Base-by-base conservation (phyloP, 352 stramenopile genomes). In the Pythium aquatile region DNA sequence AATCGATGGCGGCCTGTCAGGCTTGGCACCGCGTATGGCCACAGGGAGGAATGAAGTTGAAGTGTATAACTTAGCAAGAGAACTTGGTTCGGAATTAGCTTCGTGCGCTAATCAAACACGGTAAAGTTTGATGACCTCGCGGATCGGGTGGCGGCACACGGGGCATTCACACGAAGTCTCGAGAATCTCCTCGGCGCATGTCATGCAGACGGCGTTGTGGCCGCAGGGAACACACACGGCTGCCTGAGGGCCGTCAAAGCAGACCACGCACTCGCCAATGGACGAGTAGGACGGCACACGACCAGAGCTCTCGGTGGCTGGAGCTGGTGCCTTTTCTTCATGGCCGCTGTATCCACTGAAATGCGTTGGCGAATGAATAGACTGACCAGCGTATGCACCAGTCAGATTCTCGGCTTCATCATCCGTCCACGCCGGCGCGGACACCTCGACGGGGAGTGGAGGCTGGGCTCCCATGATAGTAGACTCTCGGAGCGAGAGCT, bases 161-260 rank as follows among this genome's bases (percentile, higher is more conserved):
- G 86, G 86, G 17, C 86, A 94, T 60, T 90, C 76, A 20, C 76
- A 74, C 14, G 76, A 77, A 5, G 73, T 77, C 7, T 75, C 64
- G 5, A 93, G 65, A 44, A 95, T 82, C 55, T 90, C 77, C 55
- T 88, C 77, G 1, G 81, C 84, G 57, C 85, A 95, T 26, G 62
- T 66, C 84, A 94, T 93, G 59, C 86, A 95, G 14, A 92, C 65
- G 13, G 86, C 84, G 40, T 93, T 90, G 78, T 95, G 84, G 28
- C 86, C 86, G 55, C 86, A 94, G 0, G 86, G 86, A 14, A 94
- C 83, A 53, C 86, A 94, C 0, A 93, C 84, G 7, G 83, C 83
- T 17, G 76, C 76, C 70, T 92, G 79, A 0, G 83, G 83, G 0
- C 77, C 81, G 60, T 93, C 83, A 51, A 93, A 92, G 69, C 86